Percentiles rank a stretch among this genome's conserved stretches.
phyloP scores from a whole-genome alignment of 2,329 filamentous ascomycete genomes.

The Cercospora zeae-maydis region DNA sequence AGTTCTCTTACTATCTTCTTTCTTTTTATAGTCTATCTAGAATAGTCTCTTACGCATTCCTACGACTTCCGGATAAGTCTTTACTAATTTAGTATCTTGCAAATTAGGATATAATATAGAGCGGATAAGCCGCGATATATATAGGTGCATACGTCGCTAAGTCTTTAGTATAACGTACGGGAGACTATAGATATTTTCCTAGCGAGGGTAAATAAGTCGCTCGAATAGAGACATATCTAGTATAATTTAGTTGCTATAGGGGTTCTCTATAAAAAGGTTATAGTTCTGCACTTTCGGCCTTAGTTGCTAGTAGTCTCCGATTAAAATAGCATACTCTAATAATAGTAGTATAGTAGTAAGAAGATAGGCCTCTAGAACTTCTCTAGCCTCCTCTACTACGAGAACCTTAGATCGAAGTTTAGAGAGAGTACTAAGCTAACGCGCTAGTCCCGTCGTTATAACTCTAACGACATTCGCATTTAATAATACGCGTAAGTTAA shows the following conservation, averaged over 20 bases:
- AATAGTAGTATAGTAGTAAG: conserved; percentile 58
- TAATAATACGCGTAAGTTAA: conserved; percentile 39
- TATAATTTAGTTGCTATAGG: conserved; percentile 45
- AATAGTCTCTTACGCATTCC: conserved; percentile 55
- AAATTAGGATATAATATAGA: conserved; percentile 56
- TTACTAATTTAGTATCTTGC: conserved; percentile 43
- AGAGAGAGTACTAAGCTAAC: conserved; percentile 51
- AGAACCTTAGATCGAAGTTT: conserved; percentile 43
- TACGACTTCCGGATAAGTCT: conserved; percentile 37
- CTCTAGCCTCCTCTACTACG: conserved; percentile 60
- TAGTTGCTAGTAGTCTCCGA: conserved; percentile 62
- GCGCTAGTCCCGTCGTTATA: conserved; percentile 58
- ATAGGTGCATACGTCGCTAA: conserved; percentile 64
- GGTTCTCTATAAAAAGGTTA: conserved; percentile 50
- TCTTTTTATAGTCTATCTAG: conserved; percentile 59
- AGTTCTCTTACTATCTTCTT: conserved; percentile 39
- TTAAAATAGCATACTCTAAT: conserved; percentile 60
- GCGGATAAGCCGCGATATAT: conserved; percentile 57
- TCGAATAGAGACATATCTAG: conserved; percentile 63
- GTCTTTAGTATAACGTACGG: conserved; percentile 47
- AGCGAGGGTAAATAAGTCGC: conserved; percentile 46
- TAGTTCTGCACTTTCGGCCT: conserved; percentile 57
- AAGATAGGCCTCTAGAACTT: conserved; percentile 63
- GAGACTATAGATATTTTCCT: background rate
- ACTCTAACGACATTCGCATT: conserved; percentile 55